phyloP scores from a whole-genome alignment of 805 yeast species.

The Candida tibetensis region DNA sequence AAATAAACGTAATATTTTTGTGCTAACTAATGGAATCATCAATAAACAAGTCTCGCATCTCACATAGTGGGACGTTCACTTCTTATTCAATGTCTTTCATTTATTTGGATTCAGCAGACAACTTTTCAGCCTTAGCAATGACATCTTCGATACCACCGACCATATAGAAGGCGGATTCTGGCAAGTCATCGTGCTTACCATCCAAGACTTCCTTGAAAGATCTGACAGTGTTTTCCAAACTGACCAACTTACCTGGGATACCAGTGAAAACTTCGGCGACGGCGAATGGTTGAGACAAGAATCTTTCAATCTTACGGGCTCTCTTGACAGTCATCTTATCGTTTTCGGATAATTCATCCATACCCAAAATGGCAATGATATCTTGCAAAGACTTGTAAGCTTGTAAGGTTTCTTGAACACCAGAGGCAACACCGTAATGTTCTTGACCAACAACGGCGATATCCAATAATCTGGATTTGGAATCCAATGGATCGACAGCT shows the following conservation, averaged over 20 bases:
- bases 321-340: conserved; percentile 99
- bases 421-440: conserved; percentile 93
- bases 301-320: conserved; percentile 99
- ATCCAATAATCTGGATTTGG: conserved; percentile 97
- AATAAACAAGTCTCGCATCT: too few relatives aligned
- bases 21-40: not conserved
- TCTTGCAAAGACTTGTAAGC: conserved; percentile 99
- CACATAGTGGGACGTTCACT: not conserved
- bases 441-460: conserved; percentile 97
- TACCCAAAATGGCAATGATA: conserved; percentile 99
- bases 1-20: not conserved
- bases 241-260: conserved; percentile 96
- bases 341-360: conserved; percentile 99
- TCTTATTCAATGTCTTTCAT: not conserved
- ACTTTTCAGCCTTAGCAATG: conserved; percentile 97
- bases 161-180: conserved; percentile 99
- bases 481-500: conserved; percentile 99
- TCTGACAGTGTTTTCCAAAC: conserved; percentile 89
- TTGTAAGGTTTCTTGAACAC: conserved; percentile 97
- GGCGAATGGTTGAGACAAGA: conserved; percentile 99
- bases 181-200: conserved; percentile 98
- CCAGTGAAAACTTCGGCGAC: conserved; percentile 99
- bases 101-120: conserved; percentile 88
- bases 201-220: conserved; percentile 97
- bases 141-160: conserved; percentile 99